Evolutionary conservation across 129 eudicot species (phyloP).

Genomic region (Flaveria brownii): DNA sequence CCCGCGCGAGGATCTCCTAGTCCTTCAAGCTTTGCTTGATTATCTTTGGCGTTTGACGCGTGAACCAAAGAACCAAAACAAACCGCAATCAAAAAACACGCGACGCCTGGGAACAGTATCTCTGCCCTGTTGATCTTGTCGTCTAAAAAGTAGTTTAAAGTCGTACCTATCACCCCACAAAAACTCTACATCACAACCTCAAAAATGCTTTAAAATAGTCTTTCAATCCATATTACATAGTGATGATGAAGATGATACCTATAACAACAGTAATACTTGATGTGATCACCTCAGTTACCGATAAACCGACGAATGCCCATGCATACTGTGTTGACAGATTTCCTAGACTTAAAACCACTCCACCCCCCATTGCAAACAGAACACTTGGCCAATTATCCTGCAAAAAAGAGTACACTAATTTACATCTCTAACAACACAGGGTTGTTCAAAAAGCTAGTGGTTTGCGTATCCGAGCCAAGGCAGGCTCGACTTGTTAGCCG

Average conservation of each 20-base stretch:
- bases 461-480: too few species aligned
- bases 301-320: conserved; percentile 93
- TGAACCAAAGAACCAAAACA: conserved; percentile 72
- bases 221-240: not conserved
- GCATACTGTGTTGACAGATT: conserved; percentile 84
- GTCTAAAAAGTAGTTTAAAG: conserved; percentile 82
- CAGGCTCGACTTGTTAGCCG: too few species aligned
- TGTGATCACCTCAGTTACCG: conserved; percentile 72
- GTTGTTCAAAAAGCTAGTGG: too few species aligned
- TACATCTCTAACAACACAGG: not conserved
- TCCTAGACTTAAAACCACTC: conserved; percentile 82
- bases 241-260: conserved; percentile 45
- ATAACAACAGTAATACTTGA: conserved; percentile 84
- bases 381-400: conserved; percentile 92
- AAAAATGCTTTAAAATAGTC: not conserved
- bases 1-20: conserved; percentile 1
- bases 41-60: conserved; percentile 68
- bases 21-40: conserved; percentile 50
- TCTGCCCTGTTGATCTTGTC: conserved; percentile 80
- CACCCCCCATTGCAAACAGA: conserved; percentile 88
- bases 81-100: conserved; percentile 79
- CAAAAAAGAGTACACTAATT: conserved; percentile 1
- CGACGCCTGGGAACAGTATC: conserved; percentile 89
- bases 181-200: not conserved
- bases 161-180: conserved; percentile 55